A percentile compares a stretch with the other conserved stretches of the same genome.
phyloP scores from a whole-genome alignment of 306 rosid genomes.

The Castanospermum australe region DNA sequence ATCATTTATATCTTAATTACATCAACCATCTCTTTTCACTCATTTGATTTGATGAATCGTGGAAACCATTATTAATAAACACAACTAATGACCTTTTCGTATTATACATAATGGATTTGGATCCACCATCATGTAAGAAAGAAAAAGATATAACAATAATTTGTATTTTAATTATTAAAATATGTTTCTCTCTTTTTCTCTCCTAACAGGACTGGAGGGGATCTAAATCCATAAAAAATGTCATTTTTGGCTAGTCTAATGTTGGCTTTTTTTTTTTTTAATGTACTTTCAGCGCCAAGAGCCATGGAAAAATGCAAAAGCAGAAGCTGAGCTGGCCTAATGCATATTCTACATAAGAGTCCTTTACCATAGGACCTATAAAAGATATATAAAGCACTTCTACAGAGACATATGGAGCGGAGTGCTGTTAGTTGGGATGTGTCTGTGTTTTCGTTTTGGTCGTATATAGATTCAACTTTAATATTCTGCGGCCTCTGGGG shows the following conservation, averaged over 20 bases:
- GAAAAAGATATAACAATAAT: too few relatives aligned
- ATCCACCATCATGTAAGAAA: too few relatives aligned
- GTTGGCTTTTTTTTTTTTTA: neutral
- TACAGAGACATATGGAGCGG: constrained; percentile 30
- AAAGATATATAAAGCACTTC: constrained; percentile 32
- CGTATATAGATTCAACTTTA: constrained; percentile 62
- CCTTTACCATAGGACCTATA: constrained; percentile 25
- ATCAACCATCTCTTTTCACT: neutral
- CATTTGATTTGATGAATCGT: neutral
- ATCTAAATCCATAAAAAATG: too few relatives aligned
- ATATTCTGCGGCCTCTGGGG: constrained; percentile 37
- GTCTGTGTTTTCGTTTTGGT: constrained; percentile 58
- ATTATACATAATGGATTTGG: too few relatives aligned
- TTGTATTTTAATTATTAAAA: too few relatives aligned
- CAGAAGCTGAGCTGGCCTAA: constrained; percentile 69
- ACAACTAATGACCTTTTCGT: neutral
- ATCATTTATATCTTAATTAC: neutral
- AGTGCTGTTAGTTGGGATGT: constrained; percentile 50
- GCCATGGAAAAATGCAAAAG: constrained; percentile 99
- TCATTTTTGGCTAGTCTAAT: neutral
- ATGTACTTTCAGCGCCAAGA: constrained; percentile 76
- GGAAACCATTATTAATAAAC: neutral
- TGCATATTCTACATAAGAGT: neutral
- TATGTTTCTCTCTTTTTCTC: too few relatives aligned
- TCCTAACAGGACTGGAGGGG: too few relatives aligned